Evolutionary conservation across 805 yeast genomes (phyloP), one percentile per base, ranked within the genome.

Genomic region (Candida qinlingensis): DNA sequence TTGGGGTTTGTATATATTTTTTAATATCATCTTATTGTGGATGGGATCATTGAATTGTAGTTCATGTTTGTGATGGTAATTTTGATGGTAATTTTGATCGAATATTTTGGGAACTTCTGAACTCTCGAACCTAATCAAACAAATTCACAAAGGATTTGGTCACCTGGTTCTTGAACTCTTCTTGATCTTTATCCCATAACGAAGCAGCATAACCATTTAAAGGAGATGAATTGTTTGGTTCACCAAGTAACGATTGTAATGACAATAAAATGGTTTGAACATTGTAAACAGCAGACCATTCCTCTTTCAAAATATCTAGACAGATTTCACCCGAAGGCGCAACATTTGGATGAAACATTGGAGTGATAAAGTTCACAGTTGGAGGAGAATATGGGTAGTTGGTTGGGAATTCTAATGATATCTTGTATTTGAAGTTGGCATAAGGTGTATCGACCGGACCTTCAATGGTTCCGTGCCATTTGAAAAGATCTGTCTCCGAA

Each of bases 241-340:
- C 85, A 28, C 79, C 84, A 53, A 81, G 70, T 62, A 81, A 67
- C 27, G 81, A 72, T 61, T 81, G 83, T 51, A 81, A 66, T 27
- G 83, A 77, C 47, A 81, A 66, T 56, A 81, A 66, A 46, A 81
- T 76, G 42, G 82, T 77, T 64, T 79, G 82, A 9, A 81, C 81
- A 54, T 79, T 79, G 63, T 78, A 79, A 8, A 79, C 76, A 1
- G 82, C 85, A 45, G 81, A 73, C 87, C 87, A 81, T 53, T 80
- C 72, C 45, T 80, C 84, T 60, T 81, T 80, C 61, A 81, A 68
- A 46, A 81, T 81, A 60, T 80, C 84, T 41, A 81, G 67, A 54
- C 87, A 81, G 50, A 81, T 82, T 52, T 79, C 74, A n/a, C 87
- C 87, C 46, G 75, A 67, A 71, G 77, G 75, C 55, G 80, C 83